Percentiles rank a stretch among this genome's conserved stretches.
Evolutionary conservation across 805 yeast species (phyloP).

Genomic region (Helenozyma rhizophorensis): DNA sequence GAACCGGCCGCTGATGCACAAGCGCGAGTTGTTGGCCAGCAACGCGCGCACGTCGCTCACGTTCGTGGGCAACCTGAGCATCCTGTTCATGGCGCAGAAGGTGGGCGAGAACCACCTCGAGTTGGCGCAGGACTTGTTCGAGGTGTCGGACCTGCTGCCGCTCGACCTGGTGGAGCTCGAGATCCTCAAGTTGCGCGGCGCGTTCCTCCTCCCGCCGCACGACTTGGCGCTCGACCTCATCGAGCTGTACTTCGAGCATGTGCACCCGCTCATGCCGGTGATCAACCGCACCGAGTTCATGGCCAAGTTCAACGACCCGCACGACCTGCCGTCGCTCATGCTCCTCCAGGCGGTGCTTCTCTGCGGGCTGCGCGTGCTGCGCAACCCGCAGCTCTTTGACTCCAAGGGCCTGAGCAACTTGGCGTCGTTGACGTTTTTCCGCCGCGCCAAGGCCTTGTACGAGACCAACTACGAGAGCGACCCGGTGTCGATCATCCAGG

Average conservation of each 20-base stretch:
- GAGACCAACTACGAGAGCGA: slow-evolving; percentile 68
- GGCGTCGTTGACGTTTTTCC: slow-evolving; percentile 51
- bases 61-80: slow-evolving; percentile 52
- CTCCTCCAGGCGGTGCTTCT: slow-evolving; percentile 63
- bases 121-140: slow-evolving; percentile 39
- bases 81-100: slow-evolving; percentile 43
- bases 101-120: slow-evolving; percentile 46
- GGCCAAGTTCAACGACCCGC: slow-evolving; percentile 49
- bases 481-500: slow-evolving; percentile 56
- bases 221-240: slow-evolving; percentile 58
- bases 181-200: slow-evolving; percentile 60
- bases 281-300: slow-evolving; percentile 60
- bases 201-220: slow-evolving; percentile 62
- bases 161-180: slow-evolving; percentile 61
- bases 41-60: slow-evolving; percentile 31
- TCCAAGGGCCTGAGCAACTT: slow-evolving; percentile 48
- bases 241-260: slow-evolving; percentile 54
- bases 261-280: slow-evolving; percentile 69
- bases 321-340: slow-evolving; percentile 60
- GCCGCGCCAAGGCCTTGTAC: slow-evolving; percentile 70
- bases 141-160: slow-evolving; percentile 23
- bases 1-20: slow-evolving; percentile 35
- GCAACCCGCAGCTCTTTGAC: slow-evolving; percentile 50
- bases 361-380: slow-evolving; percentile 61
- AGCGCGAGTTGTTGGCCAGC: slow-evolving; percentile 22